These are phyloP conservation scores for Tripterygium wilfordii DNA, from an alignment of 177 flowering plant species.

Conservation along the genomic window DNA sequence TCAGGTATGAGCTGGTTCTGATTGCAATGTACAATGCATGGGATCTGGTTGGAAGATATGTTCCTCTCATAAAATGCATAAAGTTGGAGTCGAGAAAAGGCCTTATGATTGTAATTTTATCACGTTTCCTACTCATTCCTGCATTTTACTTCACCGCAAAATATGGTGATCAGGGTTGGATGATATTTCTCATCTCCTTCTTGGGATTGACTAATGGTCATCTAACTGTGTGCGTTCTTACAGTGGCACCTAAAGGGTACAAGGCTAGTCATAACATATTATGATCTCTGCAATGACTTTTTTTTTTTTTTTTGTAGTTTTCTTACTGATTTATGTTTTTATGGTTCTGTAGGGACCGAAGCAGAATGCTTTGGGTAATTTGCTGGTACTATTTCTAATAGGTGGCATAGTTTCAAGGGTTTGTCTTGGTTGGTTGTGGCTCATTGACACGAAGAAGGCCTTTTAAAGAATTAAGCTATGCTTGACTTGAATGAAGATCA, in stretches of 20 bases:
- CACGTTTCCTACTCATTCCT: conserved; percentile 57
- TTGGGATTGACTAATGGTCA: conserved; percentile 67
- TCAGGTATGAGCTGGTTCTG: conserved; percentile 75
- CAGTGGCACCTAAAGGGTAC: conserved; percentile 65
- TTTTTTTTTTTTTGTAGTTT: no score
- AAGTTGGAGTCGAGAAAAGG: conserved; percentile 58
- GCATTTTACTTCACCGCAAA: conserved; percentile 81
- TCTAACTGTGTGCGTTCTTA: conserved; percentile 70
- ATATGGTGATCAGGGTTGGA: conserved; percentile 79
- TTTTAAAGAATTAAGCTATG: no score
- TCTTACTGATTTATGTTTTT: no score
- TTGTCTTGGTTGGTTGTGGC: conserved; percentile 79
- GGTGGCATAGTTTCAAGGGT: conserved; percentile 68
- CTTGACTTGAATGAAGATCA: no score
- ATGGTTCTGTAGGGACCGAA: conserved; percentile 66
- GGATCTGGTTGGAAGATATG: conserved; percentile 63
- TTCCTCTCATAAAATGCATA: conserved; percentile 41
- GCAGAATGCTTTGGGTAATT: conserved; percentile 78
- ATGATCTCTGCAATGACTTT: no score
- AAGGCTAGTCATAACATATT: conserved; percentile 57
- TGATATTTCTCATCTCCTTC: conserved; percentile 58
- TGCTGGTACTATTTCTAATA: conserved; percentile 54
- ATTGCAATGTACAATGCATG: conserved; percentile 62
- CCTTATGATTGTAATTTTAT: conserved; percentile 34
- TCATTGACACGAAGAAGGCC: conserved; percentile 40